Percentiles rank a stretch among this genome's conserved stretches.
Conservation (phyloP, 176 grass and related monocot species). For the Typha latifolia region DNA sequence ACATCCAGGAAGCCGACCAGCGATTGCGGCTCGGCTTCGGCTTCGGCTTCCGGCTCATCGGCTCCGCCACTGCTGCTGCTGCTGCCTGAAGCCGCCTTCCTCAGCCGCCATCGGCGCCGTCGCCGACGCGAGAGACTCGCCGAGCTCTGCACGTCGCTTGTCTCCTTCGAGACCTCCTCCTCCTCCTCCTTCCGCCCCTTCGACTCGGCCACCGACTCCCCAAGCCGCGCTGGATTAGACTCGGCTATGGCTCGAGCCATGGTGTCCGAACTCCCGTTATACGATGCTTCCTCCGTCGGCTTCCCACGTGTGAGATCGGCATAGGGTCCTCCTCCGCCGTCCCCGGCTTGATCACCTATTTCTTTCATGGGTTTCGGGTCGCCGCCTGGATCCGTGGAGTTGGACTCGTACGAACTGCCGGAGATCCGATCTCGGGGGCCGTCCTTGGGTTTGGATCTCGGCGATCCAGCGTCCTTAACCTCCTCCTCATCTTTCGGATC, state of each 20-base stretch:
- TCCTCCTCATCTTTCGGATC: constrained; percentile 26
- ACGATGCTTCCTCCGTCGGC: constrained; percentile 22
- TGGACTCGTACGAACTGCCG: constrained; percentile 65
- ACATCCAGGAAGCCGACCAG: constrained; percentile 51
- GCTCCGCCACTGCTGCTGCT: constrained; percentile 24
- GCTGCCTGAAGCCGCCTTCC: background rate
- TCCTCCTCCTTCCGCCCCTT: constrained; percentile 22
- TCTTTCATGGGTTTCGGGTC: background rate
- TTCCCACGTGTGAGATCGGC: background rate
- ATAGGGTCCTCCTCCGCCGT: background rate
- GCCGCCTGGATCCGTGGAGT: constrained; percentile 66
- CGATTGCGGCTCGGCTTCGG: constrained; percentile 38
- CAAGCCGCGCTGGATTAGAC: constrained; percentile 18
- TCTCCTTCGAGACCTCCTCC: constrained; percentile 41
- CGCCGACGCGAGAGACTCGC: constrained; percentile 43
- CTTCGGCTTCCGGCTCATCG: background rate
- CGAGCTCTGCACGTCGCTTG: constrained; percentile 81
- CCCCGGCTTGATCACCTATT: background rate
- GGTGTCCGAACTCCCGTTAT: constrained; percentile 16
- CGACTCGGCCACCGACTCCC: constrained; percentile 69
- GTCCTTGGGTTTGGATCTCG: constrained; percentile 11
- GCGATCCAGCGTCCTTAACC: background rate
- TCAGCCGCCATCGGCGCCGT: constrained; percentile 10
- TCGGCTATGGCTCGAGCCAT: background rate
- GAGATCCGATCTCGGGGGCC: constrained; percentile 32